phyloP scores from a whole-genome alignment of 306 rosid genomes.

The Quercus robur region DNA sequence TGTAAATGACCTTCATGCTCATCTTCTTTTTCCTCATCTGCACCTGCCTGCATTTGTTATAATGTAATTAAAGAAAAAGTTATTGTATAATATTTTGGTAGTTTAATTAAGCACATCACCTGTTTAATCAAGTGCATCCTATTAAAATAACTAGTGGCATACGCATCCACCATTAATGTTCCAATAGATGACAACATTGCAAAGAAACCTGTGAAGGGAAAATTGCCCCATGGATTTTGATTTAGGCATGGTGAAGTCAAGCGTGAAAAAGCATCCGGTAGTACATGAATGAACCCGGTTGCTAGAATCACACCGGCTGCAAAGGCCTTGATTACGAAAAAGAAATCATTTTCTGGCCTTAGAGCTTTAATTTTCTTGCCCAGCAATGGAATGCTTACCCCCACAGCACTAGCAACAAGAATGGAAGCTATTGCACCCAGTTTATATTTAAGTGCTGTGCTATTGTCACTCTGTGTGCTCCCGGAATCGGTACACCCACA shows the following conservation, averaged over 20 bases:
- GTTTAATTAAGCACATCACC: background rate
- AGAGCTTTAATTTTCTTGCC: conserved; percentile 28
- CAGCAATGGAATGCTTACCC: conserved; percentile 34
- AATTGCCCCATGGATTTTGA: conserved; percentile 27
- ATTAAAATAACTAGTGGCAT: conserved; percentile 35
- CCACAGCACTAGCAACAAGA: conserved; percentile 34
- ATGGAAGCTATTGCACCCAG: conserved; percentile 31
- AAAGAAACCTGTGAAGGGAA: conserved; percentile 46
- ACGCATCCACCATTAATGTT: conserved; percentile 45
- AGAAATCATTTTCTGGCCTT: conserved; percentile 30
- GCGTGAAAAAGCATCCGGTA: conserved; percentile 40
- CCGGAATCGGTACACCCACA: conserved; percentile 13
- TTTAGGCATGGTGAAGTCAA: conserved; percentile 36
- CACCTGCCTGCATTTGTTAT: background rate
- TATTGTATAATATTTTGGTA: background rate
- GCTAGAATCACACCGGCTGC: conserved; percentile 45
- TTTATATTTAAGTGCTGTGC: conserved; percentile 20
- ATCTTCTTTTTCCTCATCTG: conserved; percentile 16
- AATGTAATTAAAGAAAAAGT: no score
- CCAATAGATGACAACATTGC: conserved; percentile 41
- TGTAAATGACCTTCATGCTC: conserved; percentile 40
- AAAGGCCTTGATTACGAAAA: conserved; percentile 47
- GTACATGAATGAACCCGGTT: conserved; percentile 42
- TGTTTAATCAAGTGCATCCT: background rate
- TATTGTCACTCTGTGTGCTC: background rate